A percentile compares a stretch with the other conserved stretches of the same genome.
Conservation (phyloP, 2,329 filamentous ascomycete genomes). For the Onygenales sp. region DNA sequence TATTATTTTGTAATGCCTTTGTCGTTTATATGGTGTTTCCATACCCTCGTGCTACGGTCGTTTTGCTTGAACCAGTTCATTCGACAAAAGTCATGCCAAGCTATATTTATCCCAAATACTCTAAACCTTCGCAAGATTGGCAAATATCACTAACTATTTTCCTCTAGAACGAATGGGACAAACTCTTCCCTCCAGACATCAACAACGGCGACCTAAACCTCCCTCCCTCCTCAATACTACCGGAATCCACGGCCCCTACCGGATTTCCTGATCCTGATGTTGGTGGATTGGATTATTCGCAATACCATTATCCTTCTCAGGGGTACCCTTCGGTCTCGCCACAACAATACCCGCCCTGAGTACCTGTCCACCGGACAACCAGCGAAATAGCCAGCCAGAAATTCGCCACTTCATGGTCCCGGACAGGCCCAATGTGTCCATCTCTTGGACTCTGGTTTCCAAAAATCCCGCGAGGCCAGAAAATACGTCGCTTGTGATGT, state of each 20-base stretch:
- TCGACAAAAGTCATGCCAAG: not conserved
- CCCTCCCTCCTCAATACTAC: slow-evolving; percentile 19
- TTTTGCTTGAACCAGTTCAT: not conserved
- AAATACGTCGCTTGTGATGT: slow-evolving; percentile 48
- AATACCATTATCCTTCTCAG: not conserved
- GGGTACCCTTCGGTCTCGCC: slow-evolving; percentile 5
- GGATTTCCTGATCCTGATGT: not conserved
- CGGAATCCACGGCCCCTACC: not conserved
- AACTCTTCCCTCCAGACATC: slow-evolving; percentile 30
- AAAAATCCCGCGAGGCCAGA: slow-evolving; percentile 39
- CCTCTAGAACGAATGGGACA: slow-evolving; percentile 25
- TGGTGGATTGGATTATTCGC: not conserved
- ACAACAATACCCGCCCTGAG: slow-evolving; percentile 11
- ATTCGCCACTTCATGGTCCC: slow-evolving; percentile 11
- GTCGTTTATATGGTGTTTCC: slow-evolving; percentile 3
- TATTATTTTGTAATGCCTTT: too few species aligned
- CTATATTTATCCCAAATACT: not conserved
- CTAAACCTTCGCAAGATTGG: too few species aligned
- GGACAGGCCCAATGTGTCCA: slow-evolving; percentile 26
- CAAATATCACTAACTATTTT: not conserved
- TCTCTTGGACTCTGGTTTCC: slow-evolving; percentile 22
- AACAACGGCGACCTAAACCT: slow-evolving; percentile 47
- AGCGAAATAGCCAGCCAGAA: slow-evolving; percentile 11
- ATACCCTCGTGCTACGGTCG: not conserved
- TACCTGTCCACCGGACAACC: slow-evolving; percentile 7